Percentiles rank a stretch among this genome's conserved stretches.
Evolutionary conservation across 192 early-diverging fungal genomes (phyloP).

Genomic region (Backusella morwellensis): DNA sequence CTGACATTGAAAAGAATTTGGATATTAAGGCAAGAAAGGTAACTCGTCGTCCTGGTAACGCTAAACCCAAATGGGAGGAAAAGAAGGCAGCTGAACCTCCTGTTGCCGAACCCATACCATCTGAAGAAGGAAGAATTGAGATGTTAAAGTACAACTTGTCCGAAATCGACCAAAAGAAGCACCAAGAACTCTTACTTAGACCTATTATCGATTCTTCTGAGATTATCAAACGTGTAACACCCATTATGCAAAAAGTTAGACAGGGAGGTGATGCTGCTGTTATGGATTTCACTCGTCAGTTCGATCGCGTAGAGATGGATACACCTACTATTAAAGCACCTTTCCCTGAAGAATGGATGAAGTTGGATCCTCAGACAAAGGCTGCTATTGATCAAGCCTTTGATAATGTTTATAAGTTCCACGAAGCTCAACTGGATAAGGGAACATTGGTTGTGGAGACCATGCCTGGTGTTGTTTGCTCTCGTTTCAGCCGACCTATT

Average conservation of each 20-base stretch:
- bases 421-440: slow-evolving; percentile 82
- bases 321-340: slow-evolving; percentile 79
- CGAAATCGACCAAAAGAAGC: slow-evolving; percentile 48
- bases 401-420: slow-evolving; percentile 90
- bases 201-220: slow-evolving; percentile 92
- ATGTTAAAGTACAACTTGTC: slow-evolving; percentile 70
- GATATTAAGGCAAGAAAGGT: slow-evolving; percentile 83
- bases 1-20: slow-evolving; percentile 86
- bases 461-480: slow-evolving; percentile 96
- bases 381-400: slow-evolving; percentile 94
- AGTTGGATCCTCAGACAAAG: slow-evolving; percentile 60
- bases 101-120: slow-evolving; percentile 25
- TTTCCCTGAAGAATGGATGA: slow-evolving; percentile 62
- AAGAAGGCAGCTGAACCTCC: slow-evolving; percentile 20
- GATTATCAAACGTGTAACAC: slow-evolving; percentile 83
- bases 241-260: slow-evolving; percentile 87
- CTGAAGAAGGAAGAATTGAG: slow-evolving; percentile 58
- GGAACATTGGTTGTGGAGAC: slow-evolving; percentile 84
- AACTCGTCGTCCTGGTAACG: slow-evolving; percentile 84
- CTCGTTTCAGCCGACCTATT: slow-evolving; percentile 91
- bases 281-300: slow-evolving; percentile 82
- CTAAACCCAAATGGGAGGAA: slow-evolving; percentile 79
- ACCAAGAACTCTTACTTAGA: slow-evolving; percentile 69
- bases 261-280: slow-evolving; percentile 83
- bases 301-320: slow-evolving; percentile 81